These are phyloP conservation scores for Septoria linicola DNA, from an alignment of 2,329 filamentous ascomycete genomes.

Conservation along the genomic window DNA sequence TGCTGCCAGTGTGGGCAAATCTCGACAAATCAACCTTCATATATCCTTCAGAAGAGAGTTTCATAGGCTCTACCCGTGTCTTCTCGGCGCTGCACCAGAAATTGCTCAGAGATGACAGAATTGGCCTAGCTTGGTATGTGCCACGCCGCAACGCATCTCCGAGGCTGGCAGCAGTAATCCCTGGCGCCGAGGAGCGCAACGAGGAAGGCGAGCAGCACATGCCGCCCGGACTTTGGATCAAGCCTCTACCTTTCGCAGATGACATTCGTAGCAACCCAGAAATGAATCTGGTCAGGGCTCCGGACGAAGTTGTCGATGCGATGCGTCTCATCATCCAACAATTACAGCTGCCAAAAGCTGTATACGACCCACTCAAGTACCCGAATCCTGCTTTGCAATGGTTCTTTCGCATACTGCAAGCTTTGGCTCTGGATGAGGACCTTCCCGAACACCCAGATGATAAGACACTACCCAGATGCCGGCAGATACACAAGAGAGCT, in stretches of 20 bases:
- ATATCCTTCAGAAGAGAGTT: slow-evolving; percentile 88
- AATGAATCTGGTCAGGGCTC: slow-evolving; percentile 55
- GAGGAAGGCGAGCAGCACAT: slow-evolving; percentile 67
- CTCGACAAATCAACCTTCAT: slow-evolving; percentile 86
- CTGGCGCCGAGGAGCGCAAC: slow-evolving; percentile 66
- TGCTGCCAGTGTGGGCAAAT: slow-evolving; percentile 79
- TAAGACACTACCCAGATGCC: slow-evolving; percentile 78
- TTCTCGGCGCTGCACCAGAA: slow-evolving; percentile 91
- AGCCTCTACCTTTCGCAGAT: slow-evolving; percentile 84
- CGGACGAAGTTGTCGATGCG: slow-evolving; percentile 70
- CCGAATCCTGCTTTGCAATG: slow-evolving; percentile 85
- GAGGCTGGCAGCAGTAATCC: slow-evolving; percentile 75
- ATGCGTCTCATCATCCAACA: slow-evolving; percentile 85
- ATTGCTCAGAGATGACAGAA: slow-evolving; percentile 72
- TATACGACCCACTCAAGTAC: slow-evolving; percentile 82
- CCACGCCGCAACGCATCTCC: slow-evolving; percentile 78
- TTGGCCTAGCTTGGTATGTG: slow-evolving; percentile 88
- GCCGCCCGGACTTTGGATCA: slow-evolving; percentile 84
- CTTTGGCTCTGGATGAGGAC: slow-evolving; percentile 87
- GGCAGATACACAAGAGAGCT: slow-evolving; percentile 84
- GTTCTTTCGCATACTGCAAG: slow-evolving; percentile 94
- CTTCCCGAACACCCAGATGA: slow-evolving; percentile 73
- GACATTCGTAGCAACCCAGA: slow-evolving; percentile 77
- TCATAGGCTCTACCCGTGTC: slow-evolving; percentile 84
- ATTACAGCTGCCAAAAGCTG: slow-evolving; percentile 79